Evolutionary conservation across 805 yeast species (phyloP).

Genomic region (Millerozyma acaciae): DNA sequence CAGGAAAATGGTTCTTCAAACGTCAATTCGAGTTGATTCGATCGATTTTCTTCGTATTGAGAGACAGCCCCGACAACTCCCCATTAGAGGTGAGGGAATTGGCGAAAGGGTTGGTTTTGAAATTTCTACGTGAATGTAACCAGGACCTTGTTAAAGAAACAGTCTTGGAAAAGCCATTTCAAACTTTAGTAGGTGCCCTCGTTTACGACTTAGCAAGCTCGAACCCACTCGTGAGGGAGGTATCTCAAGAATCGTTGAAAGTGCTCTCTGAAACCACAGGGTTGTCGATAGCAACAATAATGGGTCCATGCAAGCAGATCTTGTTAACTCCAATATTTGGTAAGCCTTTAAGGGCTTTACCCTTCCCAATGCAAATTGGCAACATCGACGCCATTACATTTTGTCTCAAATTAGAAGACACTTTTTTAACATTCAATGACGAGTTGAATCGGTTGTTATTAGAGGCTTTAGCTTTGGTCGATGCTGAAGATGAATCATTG

Average conservation of each 20-base stretch:
- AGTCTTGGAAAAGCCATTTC: conserved; percentile 67
- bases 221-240: conserved; percentile 73
- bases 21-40: conserved; percentile 82
- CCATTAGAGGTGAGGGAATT: conserved; percentile 72
- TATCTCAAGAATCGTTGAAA: conserved; percentile 68
- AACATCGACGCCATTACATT: conserved; percentile 96
- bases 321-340: conserved; percentile 92
- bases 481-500: conserved; percentile 95
- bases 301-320: conserved; percentile 78
- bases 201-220: conserved; percentile 93
- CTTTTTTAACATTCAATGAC: conserved; percentile 83
- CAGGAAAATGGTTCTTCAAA: conserved; percentile 67
- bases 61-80: conserved; percentile 86
- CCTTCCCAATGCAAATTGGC: conserved; percentile 98
- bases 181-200: conserved; percentile 78
- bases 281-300: conserved; percentile 67
- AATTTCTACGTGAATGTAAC: conserved; percentile 65
- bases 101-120: conserved; percentile 65
- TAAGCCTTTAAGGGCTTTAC: conserved; percentile 92
- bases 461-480: conserved; percentile 92
- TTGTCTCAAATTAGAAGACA: conserved; percentile 74
- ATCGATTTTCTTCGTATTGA: conserved; percentile 81
- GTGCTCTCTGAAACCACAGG: conserved; percentile 67
- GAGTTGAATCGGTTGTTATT: conserved; percentile 79
- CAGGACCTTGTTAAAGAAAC: conserved; percentile 55